Percentiles rank a stretch among this genome's conserved stretches.
Conservation (phyloP, 2,329 filamentous ascomycete species). For the Trichophyton simii region DNA sequence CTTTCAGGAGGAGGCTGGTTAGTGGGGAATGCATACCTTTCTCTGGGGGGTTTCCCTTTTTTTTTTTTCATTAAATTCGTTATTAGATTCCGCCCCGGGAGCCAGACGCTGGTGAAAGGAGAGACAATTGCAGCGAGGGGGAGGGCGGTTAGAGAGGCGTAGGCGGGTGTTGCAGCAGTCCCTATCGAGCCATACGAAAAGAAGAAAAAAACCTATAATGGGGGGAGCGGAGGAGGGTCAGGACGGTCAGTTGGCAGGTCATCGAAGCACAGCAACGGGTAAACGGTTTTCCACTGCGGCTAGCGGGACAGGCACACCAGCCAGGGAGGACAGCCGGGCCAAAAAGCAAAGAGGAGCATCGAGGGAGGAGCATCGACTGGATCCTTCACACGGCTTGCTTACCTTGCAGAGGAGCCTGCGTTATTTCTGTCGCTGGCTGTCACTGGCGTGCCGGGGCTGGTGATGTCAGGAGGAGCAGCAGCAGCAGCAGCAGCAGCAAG, state of each 20-base stretch:
- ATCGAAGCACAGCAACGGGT: not conserved
- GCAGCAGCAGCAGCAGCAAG: too few species aligned
- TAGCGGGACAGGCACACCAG: not conserved
- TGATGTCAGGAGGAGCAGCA: not conserved
- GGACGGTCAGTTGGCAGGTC: not conserved
- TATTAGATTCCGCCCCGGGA: not conserved
- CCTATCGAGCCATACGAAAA: not conserved
- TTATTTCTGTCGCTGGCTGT: not conserved
- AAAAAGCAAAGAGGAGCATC: not conserved
- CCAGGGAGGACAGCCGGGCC: not conserved
- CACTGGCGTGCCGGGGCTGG: not conserved
- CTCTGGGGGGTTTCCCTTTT: not conserved
- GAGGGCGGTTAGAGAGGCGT: too few species aligned
- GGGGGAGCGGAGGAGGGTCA: too few species aligned
- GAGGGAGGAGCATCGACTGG: not conserved
- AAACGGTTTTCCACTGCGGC: not conserved
- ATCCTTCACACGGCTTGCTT: not conserved
- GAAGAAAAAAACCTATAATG: too few species aligned
- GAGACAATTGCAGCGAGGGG: not conserved
- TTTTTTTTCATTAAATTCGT: conserved; percentile 1
- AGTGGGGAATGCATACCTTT: not conserved
- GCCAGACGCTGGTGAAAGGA: not conserved
- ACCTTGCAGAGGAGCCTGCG: not conserved
- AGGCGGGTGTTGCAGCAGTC: not conserved
- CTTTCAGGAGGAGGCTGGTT: not conserved